Percentiles rank a stretch among this genome's conserved stretches.
These are phyloP conservation scores for Bryoerythrophyllum caledonicum DNA, from an alignment of 225 moss, liverwort and hornwort species.

Conservation along the genomic window DNA sequence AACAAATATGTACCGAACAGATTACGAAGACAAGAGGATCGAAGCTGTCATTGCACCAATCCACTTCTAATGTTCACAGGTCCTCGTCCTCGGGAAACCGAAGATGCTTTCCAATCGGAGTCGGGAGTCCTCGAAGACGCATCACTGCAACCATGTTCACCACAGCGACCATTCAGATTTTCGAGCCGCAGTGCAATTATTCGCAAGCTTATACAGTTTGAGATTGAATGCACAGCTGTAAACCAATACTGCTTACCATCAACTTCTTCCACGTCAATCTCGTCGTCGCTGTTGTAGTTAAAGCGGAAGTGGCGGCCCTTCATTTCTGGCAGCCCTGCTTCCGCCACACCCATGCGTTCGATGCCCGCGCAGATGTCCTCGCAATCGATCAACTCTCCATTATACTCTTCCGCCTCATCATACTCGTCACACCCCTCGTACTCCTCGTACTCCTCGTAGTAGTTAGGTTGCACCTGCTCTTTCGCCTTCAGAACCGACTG, in stretches of 20 bases:
- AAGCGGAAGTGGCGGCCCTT: constrained; percentile 48
- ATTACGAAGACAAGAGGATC: too few relatives aligned
- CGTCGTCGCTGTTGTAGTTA: constrained; percentile 54
- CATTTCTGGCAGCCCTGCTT: constrained; percentile 39
- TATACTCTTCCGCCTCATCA: constrained; percentile 44
- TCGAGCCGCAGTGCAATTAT: too few relatives aligned
- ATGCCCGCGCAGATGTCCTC: constrained; percentile 49
- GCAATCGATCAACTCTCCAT: constrained; percentile 42
- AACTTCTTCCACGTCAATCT: constrained; percentile 41
- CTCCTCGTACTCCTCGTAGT: constrained; percentile 37
- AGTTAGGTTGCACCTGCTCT: constrained; percentile 14
- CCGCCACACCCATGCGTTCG: constrained; percentile 38
- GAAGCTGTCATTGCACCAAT: too few relatives aligned
- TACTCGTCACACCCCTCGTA: constrained; percentile 45
- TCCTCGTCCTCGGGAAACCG: constrained; percentile 32
- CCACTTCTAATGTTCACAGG: background rate
- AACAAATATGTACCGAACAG: too few relatives aligned
- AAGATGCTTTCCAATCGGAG: constrained; percentile 43
- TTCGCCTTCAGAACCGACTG: constrained; percentile 25
- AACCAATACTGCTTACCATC: constrained; percentile 32
- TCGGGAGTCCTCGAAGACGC: constrained; percentile 35
- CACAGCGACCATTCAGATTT: too few relatives aligned
- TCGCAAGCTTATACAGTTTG: too few relatives aligned
- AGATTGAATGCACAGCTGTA: too few relatives aligned
- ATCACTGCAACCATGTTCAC: constrained; percentile 7